Evolutionary conservation across 1,284 basidiomycete species (phyloP).

Genomic region (Wolfiporia cocos): DNA sequence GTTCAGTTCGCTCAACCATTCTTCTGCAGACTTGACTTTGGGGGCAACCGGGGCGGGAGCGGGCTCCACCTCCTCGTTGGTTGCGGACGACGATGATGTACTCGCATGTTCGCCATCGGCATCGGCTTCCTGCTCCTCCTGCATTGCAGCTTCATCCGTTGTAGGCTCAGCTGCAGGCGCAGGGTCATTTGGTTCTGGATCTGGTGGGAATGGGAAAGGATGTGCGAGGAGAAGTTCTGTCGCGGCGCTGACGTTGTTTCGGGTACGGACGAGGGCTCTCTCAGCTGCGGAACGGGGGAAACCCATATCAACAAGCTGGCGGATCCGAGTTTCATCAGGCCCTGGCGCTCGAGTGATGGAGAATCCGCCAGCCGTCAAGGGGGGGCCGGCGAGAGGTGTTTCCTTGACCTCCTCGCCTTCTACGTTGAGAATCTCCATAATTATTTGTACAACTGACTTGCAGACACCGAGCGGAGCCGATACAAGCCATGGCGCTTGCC

Average conservation of each 20-base stretch:
- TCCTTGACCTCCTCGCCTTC: slow-evolving; percentile 72
- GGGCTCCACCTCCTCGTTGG: slow-evolving; percentile 1
- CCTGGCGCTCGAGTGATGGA: slow-evolving; percentile 40
- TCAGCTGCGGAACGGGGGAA: slow-evolving; percentile 85
- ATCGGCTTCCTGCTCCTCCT: slow-evolving; percentile 3
- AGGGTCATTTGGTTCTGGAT: slow-evolving; percentile 37
- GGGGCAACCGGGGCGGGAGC: slow-evolving; percentile 2
- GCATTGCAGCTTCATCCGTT: slow-evolving; percentile 20
- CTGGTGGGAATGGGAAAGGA: slow-evolving; percentile 73
- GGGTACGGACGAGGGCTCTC: slow-evolving; percentile 75
- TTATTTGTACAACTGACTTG: slow-evolving; percentile 69
- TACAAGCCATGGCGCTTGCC: slow-evolving; percentile 83
- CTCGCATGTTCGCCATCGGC: slow-evolving; percentile 10
- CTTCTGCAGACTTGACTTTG: slow-evolving; percentile 46
- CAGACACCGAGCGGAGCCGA: slow-evolving; percentile 69
- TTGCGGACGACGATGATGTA: slow-evolving; percentile 8
- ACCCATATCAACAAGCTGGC: slow-evolving; percentile 93
- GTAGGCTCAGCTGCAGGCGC: slow-evolving; percentile 26
- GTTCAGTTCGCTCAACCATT: slow-evolving; percentile 62
- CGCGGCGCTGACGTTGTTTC: slow-evolving; percentile 88
- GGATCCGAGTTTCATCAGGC: slow-evolving; percentile 73
- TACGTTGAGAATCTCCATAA: slow-evolving; percentile 78
- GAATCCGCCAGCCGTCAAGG: slow-evolving; percentile 14
- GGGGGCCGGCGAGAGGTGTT: slow-evolving; percentile 15
- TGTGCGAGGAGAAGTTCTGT: slow-evolving; percentile 85